Base-by-base conservation (phyloP, 371 early-diverging fungal genomes). In the Mucor racemosus region DNA sequence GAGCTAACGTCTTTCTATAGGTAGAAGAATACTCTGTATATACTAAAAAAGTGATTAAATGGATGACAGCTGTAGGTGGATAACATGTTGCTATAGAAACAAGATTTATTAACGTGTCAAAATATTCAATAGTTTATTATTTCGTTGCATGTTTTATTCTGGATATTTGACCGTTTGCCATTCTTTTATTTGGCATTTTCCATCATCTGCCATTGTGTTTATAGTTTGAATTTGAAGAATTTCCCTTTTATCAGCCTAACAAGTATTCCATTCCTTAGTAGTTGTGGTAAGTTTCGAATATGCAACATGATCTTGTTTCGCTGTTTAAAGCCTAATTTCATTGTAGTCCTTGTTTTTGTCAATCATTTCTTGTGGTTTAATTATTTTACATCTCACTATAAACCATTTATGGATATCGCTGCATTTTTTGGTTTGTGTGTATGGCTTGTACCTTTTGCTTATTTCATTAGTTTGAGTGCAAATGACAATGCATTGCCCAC, bases 331-430 rank as follows among this genome's bases (percentile, higher is more conserved):
- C 42, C 5, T 57, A 39, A 39, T 34, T 5, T 8, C 7, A 17
- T 13, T 21, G 33, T 68, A 92, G 93, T 87, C 1, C 79, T 95
- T n/a, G 92, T 90, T 1, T 72, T 95, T 60, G 78, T 72, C 6
- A 88, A 95, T 75, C 96, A 95, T 71, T 93, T 93, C 66, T 70
- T 91, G 50, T 95, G 96, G 96, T 95, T 94, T 76, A 84, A 84
- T 64, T 93, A 89, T 75, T 95, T 95, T 73, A 80, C 91, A 5
- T 70, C 72, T 0, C 85, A 87, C 60, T 87, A 88, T 62, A 82
- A 84, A 66, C 80, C 87, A 10, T 92, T 94, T 68, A 72, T 82
- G 78, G 92, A 92, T 59, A 90, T 93, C 50, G 91, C 91, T n/a
- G 84, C 91, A 11, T 94, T 95, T 80, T 95, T 95, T 76, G 93